These are phyloP conservation scores for Botryotinia convoluta DNA, from an alignment of 2,329 filamentous ascomycete species.

Conservation along the genomic window DNA sequence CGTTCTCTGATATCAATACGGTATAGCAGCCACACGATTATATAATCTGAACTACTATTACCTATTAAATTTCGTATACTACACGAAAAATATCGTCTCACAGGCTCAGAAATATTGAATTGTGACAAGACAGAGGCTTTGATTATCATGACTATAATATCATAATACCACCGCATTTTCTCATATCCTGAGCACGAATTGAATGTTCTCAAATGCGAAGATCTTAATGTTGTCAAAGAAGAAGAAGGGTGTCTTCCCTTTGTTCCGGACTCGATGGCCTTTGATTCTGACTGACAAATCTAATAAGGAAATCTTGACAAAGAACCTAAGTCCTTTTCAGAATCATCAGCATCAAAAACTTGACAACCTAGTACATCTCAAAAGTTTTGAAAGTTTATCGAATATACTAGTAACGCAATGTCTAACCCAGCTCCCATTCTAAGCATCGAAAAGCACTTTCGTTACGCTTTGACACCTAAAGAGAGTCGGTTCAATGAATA, in stretches of 20 bases:
- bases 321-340: background rate
- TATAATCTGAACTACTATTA: too few relatives aligned
- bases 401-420: background rate
- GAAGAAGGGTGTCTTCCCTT: background rate
- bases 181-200: background rate
- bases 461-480: background rate
- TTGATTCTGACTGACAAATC: background rate
- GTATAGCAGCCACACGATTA: too few relatives aligned
- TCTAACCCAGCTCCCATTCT: background rate
- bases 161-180: background rate
- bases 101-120: too few relatives aligned
- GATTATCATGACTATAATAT: background rate
- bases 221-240: background rate
- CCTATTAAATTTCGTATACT: too few relatives aligned
- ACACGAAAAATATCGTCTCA: too few relatives aligned
- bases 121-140: background rate
- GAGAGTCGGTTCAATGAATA: background rate
- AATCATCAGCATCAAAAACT: background rate
- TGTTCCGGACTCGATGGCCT: background rate
- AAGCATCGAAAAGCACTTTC: background rate
- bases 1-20: too few relatives aligned
- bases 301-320: background rate
- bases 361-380: background rate
- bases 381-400: background rate
- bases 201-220: background rate